A percentile compares a stretch with the other conserved stretches of the same genome.
phyloP scores from a whole-genome alignment of 768 basidiomycete species.

The Termitomyces sp. region DNA sequence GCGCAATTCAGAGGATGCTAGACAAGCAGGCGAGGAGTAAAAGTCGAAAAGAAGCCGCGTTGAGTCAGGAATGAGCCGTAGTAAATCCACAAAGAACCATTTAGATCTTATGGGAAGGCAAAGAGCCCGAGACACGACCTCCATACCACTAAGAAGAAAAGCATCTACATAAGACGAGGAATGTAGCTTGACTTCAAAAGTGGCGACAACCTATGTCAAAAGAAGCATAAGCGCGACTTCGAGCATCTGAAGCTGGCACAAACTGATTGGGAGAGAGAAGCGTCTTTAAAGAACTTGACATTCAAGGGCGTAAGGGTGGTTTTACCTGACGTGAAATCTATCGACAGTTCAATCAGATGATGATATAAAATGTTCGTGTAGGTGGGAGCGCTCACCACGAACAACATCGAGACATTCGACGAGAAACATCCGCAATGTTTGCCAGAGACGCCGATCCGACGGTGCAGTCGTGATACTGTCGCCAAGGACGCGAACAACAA shows the following conservation, averaged over 20 bases:
- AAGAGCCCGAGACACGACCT: constrained; percentile 39
- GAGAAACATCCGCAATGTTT: constrained; percentile 35
- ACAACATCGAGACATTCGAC: constrained; percentile 36
- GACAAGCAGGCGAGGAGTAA: constrained; percentile 36
- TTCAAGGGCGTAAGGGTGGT: constrained; percentile 32
- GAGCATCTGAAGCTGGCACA: neutral
- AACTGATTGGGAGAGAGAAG: constrained; percentile 27
- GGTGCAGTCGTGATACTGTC: constrained; percentile 27
- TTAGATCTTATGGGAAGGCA: constrained; percentile 39
- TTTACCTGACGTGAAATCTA: constrained; percentile 32
- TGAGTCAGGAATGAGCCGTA: constrained; percentile 36
- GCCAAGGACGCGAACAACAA: constrained; percentile 47
- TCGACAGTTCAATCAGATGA: neutral
- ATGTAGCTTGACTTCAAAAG: constrained; percentile 25
- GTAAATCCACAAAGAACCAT: constrained; percentile 48
- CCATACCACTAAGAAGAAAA: constrained; percentile 43
- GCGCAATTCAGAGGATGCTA: constrained; percentile 27
- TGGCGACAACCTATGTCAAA: constrained; percentile 19
- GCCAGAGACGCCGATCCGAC: constrained; percentile 34
- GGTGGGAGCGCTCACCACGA: constrained; percentile 31
- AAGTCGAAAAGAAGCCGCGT: constrained; percentile 38
- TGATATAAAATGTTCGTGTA: neutral
- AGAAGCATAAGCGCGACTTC: neutral
- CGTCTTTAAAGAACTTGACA: constrained; percentile 36
- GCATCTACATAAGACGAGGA: constrained; percentile 37